phyloP scores from a whole-genome alignment of 768 basidiomycete genomes.

The Rhizopogon vesiculosus region DNA sequence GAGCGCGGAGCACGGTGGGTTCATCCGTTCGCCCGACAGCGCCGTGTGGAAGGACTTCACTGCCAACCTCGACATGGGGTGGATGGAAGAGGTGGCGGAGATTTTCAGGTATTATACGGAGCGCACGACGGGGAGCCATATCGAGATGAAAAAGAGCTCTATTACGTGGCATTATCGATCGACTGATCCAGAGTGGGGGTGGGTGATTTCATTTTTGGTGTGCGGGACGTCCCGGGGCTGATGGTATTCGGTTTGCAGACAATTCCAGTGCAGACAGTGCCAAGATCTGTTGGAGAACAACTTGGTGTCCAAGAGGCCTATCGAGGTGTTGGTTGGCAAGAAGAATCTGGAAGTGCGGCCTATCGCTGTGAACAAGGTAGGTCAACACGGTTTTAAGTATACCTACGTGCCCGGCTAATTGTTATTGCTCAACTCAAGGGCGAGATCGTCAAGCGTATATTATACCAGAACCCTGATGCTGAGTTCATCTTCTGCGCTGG shows the following conservation, averaged over 20 bases:
- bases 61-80: slow-evolving; percentile 90
- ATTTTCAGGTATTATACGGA: slow-evolving; percentile 97
- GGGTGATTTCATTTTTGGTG: slow-evolving; percentile 24
- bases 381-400: not conserved
- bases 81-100: slow-evolving; percentile 95
- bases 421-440: slow-evolving; percentile 38
- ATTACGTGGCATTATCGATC: slow-evolving; percentile 98
- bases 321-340: slow-evolving; percentile 96
- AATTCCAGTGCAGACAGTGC: slow-evolving; percentile 95
- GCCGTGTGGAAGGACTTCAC: slow-evolving; percentile 84
- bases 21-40: slow-evolving; percentile 70
- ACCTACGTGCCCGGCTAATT: not conserved
- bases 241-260: slow-evolving; percentile 32
- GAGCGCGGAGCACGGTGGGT: slow-evolving; percentile 94
- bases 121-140: slow-evolving; percentile 92
- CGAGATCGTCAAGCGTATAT: slow-evolving; percentile 92
- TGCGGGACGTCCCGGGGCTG: not conserved
- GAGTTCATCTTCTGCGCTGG: slow-evolving; percentile 98
- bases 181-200: slow-evolving; percentile 95
- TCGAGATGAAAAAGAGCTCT: slow-evolving; percentile 95
- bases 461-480: slow-evolving; percentile 90
- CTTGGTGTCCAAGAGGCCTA: slow-evolving; percentile 86
- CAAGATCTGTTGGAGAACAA: slow-evolving; percentile 96
- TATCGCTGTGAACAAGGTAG: slow-evolving; percentile 87
- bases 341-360: slow-evolving; percentile 98